Evolutionary conservation across 2,329 filamentous ascomycete genomes (phyloP).

Genomic region (Triangularia verruculosa): DNA sequence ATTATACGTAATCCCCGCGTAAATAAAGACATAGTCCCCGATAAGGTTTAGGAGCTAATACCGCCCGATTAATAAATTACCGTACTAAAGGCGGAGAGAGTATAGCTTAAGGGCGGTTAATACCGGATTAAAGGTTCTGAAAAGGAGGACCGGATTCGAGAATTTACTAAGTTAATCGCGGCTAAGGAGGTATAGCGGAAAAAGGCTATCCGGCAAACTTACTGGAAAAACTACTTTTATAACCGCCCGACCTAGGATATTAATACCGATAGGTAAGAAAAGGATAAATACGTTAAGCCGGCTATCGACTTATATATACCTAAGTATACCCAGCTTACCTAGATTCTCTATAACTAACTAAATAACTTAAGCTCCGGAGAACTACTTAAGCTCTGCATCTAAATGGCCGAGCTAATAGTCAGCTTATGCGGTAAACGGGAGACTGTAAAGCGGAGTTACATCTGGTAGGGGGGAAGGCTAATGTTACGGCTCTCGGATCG

Average conservation of each 20-base stretch:
- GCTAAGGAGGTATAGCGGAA: background rate
- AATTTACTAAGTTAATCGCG: background rate
- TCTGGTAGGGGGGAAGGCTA: conserved; percentile 4
- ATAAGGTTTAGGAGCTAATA: too few species aligned
- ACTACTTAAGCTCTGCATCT: conserved; percentile 14
- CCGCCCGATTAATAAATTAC: too few species aligned
- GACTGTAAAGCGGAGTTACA: conserved; percentile 11
- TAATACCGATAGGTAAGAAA: conserved; percentile 18
- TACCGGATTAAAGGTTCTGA: conserved; percentile 8
- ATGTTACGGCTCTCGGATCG: conserved; percentile 7
- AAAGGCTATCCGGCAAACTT: background rate
- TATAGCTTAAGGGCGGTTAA: conserved; percentile 4
- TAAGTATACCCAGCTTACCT: conserved; percentile 18
- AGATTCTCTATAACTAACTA: conserved; percentile 19
- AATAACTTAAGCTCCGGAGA: conserved; percentile 13
- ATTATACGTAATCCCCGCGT: conserved; percentile 1
- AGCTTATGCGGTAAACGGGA: conserved; percentile 16
- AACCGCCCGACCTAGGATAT: too few species aligned
- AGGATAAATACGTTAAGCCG: conserved; percentile 18
- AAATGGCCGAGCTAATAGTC: conserved; percentile 17
- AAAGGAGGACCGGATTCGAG: conserved; percentile 9
- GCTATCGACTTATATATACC: conserved; percentile 19
- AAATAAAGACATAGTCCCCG: too few species aligned
- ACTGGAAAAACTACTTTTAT: conserved; percentile 30
- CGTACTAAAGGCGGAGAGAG: too few species aligned